Percentiles rank a stretch among this genome's conserved stretches.
Evolutionary conservation across 2,329 filamentous ascomycete genomes (phyloP).

Genomic region (Aspergillus vadensis): DNA sequence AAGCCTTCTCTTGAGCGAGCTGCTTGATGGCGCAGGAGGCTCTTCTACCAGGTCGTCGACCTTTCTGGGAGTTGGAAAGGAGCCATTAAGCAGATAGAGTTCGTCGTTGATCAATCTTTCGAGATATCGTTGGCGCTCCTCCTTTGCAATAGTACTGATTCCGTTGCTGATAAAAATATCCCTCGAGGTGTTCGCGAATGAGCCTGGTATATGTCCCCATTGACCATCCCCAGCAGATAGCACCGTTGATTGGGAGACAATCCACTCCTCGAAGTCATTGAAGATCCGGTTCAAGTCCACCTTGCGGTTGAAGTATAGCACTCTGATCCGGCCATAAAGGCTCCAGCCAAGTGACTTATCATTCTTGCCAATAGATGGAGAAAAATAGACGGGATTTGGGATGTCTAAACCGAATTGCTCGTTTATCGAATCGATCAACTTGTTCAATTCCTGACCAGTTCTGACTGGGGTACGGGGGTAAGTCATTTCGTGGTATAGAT

Average conservation of each 20-base stretch:
- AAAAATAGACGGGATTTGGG: constrained; percentile 26
- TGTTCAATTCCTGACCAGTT: constrained; percentile 26
- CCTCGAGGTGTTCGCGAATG: constrained; percentile 21
- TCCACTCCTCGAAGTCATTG: constrained; percentile 37
- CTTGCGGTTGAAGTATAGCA: constrained; percentile 32
- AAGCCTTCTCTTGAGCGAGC: constrained; percentile 18
- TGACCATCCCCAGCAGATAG: constrained; percentile 16
- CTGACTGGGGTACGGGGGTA: constrained; percentile 27
- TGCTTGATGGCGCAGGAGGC: constrained; percentile 7
- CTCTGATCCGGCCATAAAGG: constrained; percentile 31
- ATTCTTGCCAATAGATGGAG: constrained; percentile 18
- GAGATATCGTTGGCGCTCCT: constrained; percentile 32
- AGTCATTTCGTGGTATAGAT: constrained; percentile 8
- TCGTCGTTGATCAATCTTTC: constrained; percentile 35
- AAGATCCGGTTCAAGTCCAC: constrained; percentile 29
- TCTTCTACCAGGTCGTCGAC: constrained; percentile 11
- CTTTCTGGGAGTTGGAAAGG: constrained; percentile 8
- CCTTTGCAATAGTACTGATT: constrained; percentile 14
- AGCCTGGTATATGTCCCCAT: constrained; percentile 30
- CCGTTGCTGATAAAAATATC: not conserved
- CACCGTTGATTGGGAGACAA: constrained; percentile 15
- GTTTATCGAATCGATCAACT: constrained; percentile 38
- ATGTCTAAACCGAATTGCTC: constrained; percentile 38
- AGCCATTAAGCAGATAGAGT: constrained; percentile 32
- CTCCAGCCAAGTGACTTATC: constrained; percentile 24